Base-by-base conservation (phyloP, 23 red algal genomes). In the Gracilaria vermiculophylla region DNA sequence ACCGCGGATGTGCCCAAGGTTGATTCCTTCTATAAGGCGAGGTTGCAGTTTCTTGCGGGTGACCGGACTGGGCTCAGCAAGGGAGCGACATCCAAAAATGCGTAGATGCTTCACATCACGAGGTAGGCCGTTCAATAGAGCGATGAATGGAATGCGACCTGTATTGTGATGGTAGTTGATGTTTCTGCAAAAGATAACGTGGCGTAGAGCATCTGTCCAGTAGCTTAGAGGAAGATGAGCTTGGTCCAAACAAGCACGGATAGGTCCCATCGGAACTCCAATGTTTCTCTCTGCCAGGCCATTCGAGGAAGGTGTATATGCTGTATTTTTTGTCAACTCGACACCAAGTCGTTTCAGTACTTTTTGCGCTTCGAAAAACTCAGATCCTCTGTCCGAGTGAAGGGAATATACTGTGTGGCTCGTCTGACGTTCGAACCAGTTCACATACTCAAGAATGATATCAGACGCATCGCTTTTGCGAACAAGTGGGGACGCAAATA, bases 231-330 rank as follows among this genome's bases (percentile, higher is more conserved):
- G 27, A 37, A 82, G 36, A 15, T 44, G 0, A 16, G 50, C 53
- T 61, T 82, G 53, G 3, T 28, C 36, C 13, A 82, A 28, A 21
- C 52, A 82, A 9, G 48, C 40, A 0, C 0, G 25, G n/a, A 17
- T 17, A 16, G 55, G 34, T 10, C 78, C 55, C n/a, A 4, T 35
- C 0, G 64, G 25, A 11, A 37, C 55, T 7, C 76, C 52, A 52
- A 56, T 44, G 20, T 20, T 28, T 56, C 75, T 15, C 42, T 56
- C 75, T 2, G 31, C 41, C 44, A 80, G 27, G 20, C 76, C 76
- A 31, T 80, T 80, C 1, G 45, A 80, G 4, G 40, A n/a, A 2
- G 76, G 76, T 9, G 75, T 79, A 31, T 79, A 52, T 53, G 73
- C 29, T 35, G 73, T 50, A 20, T 37, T 45, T 15, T 39, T 23